These are phyloP conservation scores for Leccinum boreale DNA, from an alignment of 768 basidiomycete species.

Conservation along the genomic window DNA sequence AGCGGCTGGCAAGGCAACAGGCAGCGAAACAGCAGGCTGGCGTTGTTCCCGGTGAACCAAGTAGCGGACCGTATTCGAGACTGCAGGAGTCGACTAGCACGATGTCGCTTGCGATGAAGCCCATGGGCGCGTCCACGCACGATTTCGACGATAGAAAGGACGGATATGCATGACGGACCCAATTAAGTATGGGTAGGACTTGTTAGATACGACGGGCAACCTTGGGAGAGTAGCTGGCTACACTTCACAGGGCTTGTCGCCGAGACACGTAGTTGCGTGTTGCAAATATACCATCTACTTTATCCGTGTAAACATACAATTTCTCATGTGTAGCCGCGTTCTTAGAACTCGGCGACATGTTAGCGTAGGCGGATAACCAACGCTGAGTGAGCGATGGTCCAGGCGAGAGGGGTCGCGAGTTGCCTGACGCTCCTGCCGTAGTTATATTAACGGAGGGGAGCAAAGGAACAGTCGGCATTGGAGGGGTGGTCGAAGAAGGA, in stretches of 20 bases:
- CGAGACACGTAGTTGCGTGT: slow-evolving; percentile 8
- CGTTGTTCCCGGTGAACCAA: not conserved
- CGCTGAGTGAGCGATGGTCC: no score
- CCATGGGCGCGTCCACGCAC: slow-evolving; percentile 18
- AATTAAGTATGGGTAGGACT: not conserved
- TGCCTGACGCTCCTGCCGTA: no score
- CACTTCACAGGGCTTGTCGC: slow-evolving; percentile 3
- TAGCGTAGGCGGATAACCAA: no score
- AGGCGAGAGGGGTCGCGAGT: no score
- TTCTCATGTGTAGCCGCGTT: no score
- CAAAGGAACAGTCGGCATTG: no score
- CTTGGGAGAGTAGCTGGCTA: slow-evolving; percentile 32
- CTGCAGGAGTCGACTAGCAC: slow-evolving; percentile 28
- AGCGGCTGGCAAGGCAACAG: slow-evolving; percentile 28
- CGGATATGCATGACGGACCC: slow-evolving; percentile 8
- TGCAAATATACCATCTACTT: slow-evolving; percentile 3
- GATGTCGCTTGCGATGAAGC: slow-evolving; percentile 29
- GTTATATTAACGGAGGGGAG: no score
- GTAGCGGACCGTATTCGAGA: slow-evolving; percentile 20
- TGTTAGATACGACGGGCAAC: slow-evolving; percentile 18
- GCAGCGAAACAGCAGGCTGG: slow-evolving; percentile 18
- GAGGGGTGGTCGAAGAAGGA: no score
- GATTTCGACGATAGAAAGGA: slow-evolving; percentile 22
- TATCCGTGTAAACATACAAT: not conserved
- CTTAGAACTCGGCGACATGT: no score